Percentiles rank a stretch among this genome's conserved stretches.
phyloP scores from a whole-genome alignment of 768 basidiomycete species.

The Amanita fuliginea region DNA sequence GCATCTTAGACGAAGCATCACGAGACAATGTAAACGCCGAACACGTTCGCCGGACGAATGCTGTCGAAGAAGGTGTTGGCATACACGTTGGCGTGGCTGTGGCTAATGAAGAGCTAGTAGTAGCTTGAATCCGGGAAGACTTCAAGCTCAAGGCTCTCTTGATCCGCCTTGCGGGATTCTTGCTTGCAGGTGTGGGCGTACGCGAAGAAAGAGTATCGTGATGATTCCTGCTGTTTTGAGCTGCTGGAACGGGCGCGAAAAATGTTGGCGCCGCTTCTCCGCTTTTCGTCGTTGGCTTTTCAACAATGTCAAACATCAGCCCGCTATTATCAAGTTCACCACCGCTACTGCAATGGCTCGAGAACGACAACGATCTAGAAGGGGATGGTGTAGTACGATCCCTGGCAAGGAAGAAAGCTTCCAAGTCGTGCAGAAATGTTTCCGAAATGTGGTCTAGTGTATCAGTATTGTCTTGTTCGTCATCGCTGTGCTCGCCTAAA shows the following conservation, averaged over 20 bases:
- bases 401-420: constrained; percentile 1
- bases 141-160: background rate
- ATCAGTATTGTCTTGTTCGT: background rate
- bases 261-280: too few relatives aligned
- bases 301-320: background rate
- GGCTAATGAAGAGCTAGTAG: background rate
- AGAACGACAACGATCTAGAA: too few relatives aligned
- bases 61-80: background rate
- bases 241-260: too few relatives aligned
- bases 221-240: background rate
- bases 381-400: background rate
- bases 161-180: background rate
- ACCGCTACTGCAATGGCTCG: too few relatives aligned
- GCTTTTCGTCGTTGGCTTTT: background rate
- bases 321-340: background rate
- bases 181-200: background rate
- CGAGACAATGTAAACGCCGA: background rate
- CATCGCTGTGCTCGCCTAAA: background rate
- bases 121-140: background rate
- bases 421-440: background rate
- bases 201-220: background rate
- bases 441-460: background rate
- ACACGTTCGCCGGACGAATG: constrained; percentile 2
- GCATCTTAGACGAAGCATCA: background rate
- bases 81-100: background rate